A percentile compares a stretch with the other conserved stretches of the same genome.
Conservation (phyloP, 202 grass and related monocot genomes). For the Schoenoplectus triqueter region DNA sequence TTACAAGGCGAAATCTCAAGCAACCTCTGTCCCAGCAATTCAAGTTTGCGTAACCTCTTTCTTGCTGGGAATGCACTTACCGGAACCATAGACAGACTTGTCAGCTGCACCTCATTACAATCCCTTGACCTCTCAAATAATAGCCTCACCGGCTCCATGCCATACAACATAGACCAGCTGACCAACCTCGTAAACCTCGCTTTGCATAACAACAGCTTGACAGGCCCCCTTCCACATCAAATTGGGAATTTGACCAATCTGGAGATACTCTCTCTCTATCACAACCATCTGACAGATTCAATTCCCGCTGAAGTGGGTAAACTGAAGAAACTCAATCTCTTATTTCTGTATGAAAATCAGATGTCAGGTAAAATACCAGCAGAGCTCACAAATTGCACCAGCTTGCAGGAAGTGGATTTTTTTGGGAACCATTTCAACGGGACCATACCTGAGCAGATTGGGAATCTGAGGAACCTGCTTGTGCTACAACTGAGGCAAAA, state of each 20-base stretch:
- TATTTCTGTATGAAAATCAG: constrained; percentile 97
- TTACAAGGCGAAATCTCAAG: constrained; percentile 59
- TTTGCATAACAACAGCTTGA: constrained; percentile 94
- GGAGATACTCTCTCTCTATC: constrained; percentile 79
- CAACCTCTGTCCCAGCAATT: constrained; percentile 44
- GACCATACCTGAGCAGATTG: constrained; percentile 61
- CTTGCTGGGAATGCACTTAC: constrained; percentile 61
- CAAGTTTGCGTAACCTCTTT: constrained; percentile 64
- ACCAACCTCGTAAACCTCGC: constrained; percentile 64
- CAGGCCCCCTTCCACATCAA: constrained; percentile 52
- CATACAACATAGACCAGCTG: constrained; percentile 54
- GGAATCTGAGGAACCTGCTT: constrained; percentile 66
- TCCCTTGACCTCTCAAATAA: constrained; percentile 83
- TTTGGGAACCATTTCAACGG: constrained; percentile 90
- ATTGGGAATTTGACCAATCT: constrained; percentile 76
- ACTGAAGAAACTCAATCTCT: constrained; percentile 52
- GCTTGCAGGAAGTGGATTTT: constrained; percentile 90
- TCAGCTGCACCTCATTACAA: constrained; percentile 54
- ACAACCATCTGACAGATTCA: constrained; percentile 66
- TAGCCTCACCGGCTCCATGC: constrained; percentile 62
- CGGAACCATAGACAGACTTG: constrained; percentile 55
- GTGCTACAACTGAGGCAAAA: constrained; percentile 97
- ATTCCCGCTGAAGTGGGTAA: constrained; percentile 72
- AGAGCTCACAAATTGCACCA: constrained; percentile 71
- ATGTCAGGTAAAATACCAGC: constrained; percentile 73